Base-by-base conservation (phyloP, 106 monocot species). In the Gastrodia elata region DNA sequence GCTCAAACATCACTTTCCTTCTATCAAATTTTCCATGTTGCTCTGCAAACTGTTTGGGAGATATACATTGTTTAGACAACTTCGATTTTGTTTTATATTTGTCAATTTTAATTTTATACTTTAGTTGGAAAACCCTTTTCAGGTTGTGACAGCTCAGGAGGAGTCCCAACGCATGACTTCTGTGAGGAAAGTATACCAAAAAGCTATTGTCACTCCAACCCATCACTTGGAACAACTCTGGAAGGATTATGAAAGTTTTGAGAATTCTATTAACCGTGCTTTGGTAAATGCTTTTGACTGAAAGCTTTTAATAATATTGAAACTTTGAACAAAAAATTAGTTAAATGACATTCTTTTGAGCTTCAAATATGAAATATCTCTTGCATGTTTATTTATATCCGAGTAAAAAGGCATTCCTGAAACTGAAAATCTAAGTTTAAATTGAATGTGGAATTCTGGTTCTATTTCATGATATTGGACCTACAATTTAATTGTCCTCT, bases 211-310 rank as follows among this genome's bases (percentile, higher is more conserved):
- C 30, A 91, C 91, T 41, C 97, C 97, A 68, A 97, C 86, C 34
- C 90, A 97, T 85, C 84, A 97, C 80, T 71, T 93, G 3, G 97
- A 97, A 75, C 90, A 93, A 70, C 90, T 97, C 24, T 97, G 97
- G 97, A 92, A 91, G 74, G 97, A 97, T 35, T 97, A 97, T 83
- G 97, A 97, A 71, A 84, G 78, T 41, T 97, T 97, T 82, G 97
- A 97, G 57, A 97, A 97, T 74, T 93, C 97, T 83, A 90, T 97
- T 78, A 97, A 88, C 76, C 93, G 93, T 32, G 68, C 88, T 24
- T 79, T 97, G 93, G 97, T 97, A 88, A 81, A 38, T 32, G 35
- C 22, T 30, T 2, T 56, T 77, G 20, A 34, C 22, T 41, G 35
- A 64, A 38, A 25, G 41, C 26, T 25, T 77, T 59, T 72, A 73